Evolutionary conservation across 805 yeast species (phyloP).

Genomic region (Yamadazyma insecticola): DNA sequence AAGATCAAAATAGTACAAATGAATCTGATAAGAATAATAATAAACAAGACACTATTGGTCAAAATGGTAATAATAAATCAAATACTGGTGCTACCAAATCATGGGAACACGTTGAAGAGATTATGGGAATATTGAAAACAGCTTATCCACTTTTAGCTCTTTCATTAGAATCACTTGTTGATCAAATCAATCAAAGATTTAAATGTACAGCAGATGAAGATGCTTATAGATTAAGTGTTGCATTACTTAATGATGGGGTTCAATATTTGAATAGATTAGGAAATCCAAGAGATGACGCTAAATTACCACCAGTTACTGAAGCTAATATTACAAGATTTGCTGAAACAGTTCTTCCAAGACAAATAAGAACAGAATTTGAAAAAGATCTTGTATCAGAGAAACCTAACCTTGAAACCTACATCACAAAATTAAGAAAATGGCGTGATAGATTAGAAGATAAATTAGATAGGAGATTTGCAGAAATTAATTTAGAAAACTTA

Average conservation of each 20-base stretch:
- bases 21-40: constrained; percentile 2
- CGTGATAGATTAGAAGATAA: constrained; percentile 88
- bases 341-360: constrained; percentile 86
- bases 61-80: constrained; percentile 1
- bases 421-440: constrained; percentile 83
- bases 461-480: constrained; percentile 76
- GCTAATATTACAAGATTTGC: constrained; percentile 85
- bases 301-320: constrained; percentile 87
- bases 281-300: constrained; percentile 82
- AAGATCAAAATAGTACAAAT: constrained; percentile 4
- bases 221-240: constrained; percentile 89
- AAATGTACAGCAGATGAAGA: constrained; percentile 94
- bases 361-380: constrained; percentile 84
- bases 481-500: constrained; percentile 78
- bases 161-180: constrained; percentile 90
- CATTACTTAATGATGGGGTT: constrained; percentile 87
- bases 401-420: constrained; percentile 86
- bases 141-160: constrained; percentile 92
- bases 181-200: constrained; percentile 90
- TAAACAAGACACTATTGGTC: constrained; percentile 5
- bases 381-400: constrained; percentile 82
- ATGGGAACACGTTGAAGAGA: constrained; percentile 89
- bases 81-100: constrained; percentile 59
- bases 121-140: constrained; percentile 91
- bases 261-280: constrained; percentile 83